A percentile compares a stretch with the other conserved stretches of the same genome.
These are phyloP conservation scores for Chrysanthemum seticuspe DNA, from an alignment of 129 eudicot species.

Conservation along the genomic window DNA sequence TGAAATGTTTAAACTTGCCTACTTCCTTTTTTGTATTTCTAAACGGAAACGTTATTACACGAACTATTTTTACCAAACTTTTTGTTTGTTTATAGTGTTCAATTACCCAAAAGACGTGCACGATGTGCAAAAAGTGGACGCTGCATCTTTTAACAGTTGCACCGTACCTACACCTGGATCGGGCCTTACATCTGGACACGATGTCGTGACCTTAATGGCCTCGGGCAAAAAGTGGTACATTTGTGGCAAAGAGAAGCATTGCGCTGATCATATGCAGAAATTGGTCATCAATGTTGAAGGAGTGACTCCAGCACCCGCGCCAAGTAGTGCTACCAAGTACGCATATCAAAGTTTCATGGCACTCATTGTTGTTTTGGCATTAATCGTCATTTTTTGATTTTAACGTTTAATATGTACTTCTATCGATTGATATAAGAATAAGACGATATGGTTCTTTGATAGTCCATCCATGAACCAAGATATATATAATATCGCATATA, in stretches of 20 bases:
- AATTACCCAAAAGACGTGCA: slow-evolving; percentile 32
- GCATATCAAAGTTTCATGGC: slow-evolving; percentile 26
- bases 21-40: too few species aligned
- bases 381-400: slow-evolving; percentile 11
- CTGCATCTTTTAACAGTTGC: slow-evolving; percentile 30
- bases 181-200: slow-evolving; percentile 33
- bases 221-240: slow-evolving; percentile 54
- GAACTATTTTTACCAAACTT: too few species aligned
- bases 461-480: background rate
- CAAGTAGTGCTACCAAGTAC: slow-evolving; percentile 28
- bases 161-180: slow-evolving; percentile 14
- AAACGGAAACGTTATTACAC: too few species aligned
- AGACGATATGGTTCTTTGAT: slow-evolving; percentile 10
- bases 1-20: background rate
- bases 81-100: slow-evolving; percentile 30
- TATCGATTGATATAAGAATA: slow-evolving; percentile 8
- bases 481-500: background rate
- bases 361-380: background rate
- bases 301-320: slow-evolving; percentile 30
- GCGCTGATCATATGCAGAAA: slow-evolving; percentile 34
- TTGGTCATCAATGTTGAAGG: slow-evolving; percentile 42
- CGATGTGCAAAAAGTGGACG: slow-evolving; percentile 48
- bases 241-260: slow-evolving; percentile 33
- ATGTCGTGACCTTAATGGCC: slow-evolving; percentile 28
- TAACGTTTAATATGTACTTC: background rate